Evolutionary conservation across 352 stramenopile genomes (phyloP).

Genomic region (Pythium folliculosum): DNA sequence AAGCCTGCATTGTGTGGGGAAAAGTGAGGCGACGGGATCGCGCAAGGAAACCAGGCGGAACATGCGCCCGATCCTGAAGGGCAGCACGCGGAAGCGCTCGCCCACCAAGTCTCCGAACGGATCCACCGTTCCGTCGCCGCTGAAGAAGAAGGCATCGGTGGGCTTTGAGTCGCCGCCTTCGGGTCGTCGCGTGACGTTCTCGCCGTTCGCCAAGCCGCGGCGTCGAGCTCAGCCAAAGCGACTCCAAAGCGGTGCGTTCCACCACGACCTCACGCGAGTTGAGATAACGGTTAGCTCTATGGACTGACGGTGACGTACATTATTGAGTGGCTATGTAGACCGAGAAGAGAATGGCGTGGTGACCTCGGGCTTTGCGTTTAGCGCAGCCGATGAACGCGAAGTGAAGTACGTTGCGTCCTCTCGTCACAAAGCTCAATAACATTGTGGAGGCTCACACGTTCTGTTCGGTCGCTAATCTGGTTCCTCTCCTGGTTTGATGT

Average conservation of each 20-base stretch:
- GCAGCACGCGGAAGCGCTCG: slow-evolving; percentile 20
- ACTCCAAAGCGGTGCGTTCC: slow-evolving; percentile 11
- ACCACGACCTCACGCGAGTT: too few species aligned
- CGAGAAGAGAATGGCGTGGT: slow-evolving; percentile 16
- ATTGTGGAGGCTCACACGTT: neutral
- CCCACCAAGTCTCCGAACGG: slow-evolving; percentile 23
- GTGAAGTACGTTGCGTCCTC: slow-evolving; percentile 6
- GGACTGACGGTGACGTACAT: neutral
- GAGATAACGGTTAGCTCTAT: neutral
- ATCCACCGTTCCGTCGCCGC: slow-evolving; percentile 10
- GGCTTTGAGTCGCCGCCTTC: slow-evolving; percentile 35
- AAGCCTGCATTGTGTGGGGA: neutral
- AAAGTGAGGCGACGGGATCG: neutral
- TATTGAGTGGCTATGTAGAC: neutral
- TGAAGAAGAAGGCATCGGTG: slow-evolving; percentile 23
- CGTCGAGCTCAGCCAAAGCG: slow-evolving; percentile 18
- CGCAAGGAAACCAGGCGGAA: neutral
- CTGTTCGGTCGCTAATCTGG: neutral
- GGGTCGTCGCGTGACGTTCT: slow-evolving; percentile 70
- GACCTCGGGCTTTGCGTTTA: slow-evolving; percentile 24
- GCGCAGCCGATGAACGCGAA: slow-evolving; percentile 14
- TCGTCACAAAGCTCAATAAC: neutral
- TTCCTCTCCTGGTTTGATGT: neutral
- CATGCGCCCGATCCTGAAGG: slow-evolving; percentile 71
- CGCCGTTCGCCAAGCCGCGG: slow-evolving; percentile 64